Base-by-base conservation (phyloP, 2,329 filamentous ascomycete genomes). In the Rachicladosporium sp. region DNA sequence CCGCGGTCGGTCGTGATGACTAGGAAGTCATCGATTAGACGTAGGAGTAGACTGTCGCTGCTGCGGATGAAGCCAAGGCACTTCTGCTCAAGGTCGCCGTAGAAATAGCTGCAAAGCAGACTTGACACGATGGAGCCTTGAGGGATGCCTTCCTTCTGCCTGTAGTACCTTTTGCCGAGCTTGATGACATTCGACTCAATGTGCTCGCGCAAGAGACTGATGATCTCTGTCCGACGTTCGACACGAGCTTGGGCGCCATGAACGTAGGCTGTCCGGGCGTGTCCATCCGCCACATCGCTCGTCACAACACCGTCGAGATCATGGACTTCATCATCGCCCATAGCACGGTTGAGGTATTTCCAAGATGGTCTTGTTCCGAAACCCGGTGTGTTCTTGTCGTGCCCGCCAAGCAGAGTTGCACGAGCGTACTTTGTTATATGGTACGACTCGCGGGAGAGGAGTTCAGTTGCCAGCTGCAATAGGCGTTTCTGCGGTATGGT, bases 51-150 rank as follows among this genome's bases (percentile, higher is more conserved):
- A 36, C 74, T 80, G n/a, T 54, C 50, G 4, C 62, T 56, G 0
- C 62, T 54, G 10, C 67, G 50, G 2, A 91, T 61, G 54, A 95
- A 96, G 0, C 54, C 56, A 2, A 96, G 66, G 10, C 80, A 66
- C 19, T 78, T 69, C 5, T 63, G 62, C 59, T 98, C 91, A 1
- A 96, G 73, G 46, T 91, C 78, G 4, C 84, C 88, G 56, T 98
- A 98, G 60, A 96, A 95, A 62, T 93, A 89, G 61, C 87, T 96
- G 68, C 91, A 96, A 4, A 98, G 69, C 32, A 87, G 69, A 33
- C 81, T 83, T 0, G 88, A 95, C 4, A 98, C 58, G 1, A 95
- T 73, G 0, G 88, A 95, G 6, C 91, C 91, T 59, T 98, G 91
- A 0, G 91, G 88, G 31, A 98, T 96, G 10, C 91, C 91, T 13